Evolutionary conservation across 2,329 filamentous ascomycete species (phyloP), one percentile per base, ranked within the genome.

Genomic region (Botryotinia narcissicola): DNA sequence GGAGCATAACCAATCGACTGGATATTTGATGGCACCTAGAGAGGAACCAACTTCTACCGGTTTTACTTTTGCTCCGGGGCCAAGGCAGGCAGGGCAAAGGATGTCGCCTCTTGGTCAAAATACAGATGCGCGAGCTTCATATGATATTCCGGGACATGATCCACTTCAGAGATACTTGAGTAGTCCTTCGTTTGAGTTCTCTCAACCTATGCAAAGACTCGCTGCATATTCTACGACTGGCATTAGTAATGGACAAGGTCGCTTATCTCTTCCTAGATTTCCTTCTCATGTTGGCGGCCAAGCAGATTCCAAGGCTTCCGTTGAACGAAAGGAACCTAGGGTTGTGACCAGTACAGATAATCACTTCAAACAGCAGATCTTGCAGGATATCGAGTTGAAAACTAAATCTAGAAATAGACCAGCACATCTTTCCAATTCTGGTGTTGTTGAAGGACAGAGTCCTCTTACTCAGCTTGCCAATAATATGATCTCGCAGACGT

Each of bases 301-400:
- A n/a, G 37, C 70, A 57, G 61, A 72, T n/a, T 57, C 60, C 7
- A 51, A 72, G 7, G 10, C 22, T 22, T 16, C 29, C 32, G 37
- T 29, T 14, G 46, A 59, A 18, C 42, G 37, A 44, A 57, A n/a
- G 16, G 75, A 77, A 57, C 64, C 71, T 9, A 75, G 74, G 69
- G 68, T 69, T 18, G 70, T 79, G 18, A 75, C 42, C 37, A 77
- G 76, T 74, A 75, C 76, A 18, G 75, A 79, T n/a, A 78, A 79
- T 75, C 75, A 78, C 72, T 80, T 80, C 46, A 67, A 57, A 37
- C 29, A 46, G 14, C 68, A 70, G 57, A 46, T 71, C 76, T 80
- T 70, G 70, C 77, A 44, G 76, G 77, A 59, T 77, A 79, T 61
- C 48, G 77, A 35, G 29, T n/a, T 69, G 18, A 69, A 69, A 32